Percentiles rank a stretch among this genome's conserved stretches.
Conservation (phyloP, 2,329 filamentous ascomycete genomes). For the Teratosphaeria zuluensis region DNA sequence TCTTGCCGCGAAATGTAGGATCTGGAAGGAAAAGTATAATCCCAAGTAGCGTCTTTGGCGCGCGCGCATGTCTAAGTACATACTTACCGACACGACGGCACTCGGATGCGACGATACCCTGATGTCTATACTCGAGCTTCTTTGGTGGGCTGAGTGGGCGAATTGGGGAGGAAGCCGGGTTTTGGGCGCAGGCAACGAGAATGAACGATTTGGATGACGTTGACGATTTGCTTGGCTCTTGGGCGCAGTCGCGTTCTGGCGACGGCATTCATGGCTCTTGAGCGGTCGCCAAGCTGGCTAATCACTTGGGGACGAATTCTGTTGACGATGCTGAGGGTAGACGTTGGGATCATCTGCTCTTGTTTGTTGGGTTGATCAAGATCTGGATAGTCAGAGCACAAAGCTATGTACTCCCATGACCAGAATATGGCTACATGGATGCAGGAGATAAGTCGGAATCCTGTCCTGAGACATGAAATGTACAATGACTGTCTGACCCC, state of each 20-base stretch:
- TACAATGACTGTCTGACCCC: background rate
- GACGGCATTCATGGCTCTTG: too few relatives aligned
- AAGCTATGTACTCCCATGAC: background rate
- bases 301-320: background rate
- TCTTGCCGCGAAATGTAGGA: slow-evolving; percentile 49
- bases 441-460: too few relatives aligned
- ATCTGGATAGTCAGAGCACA: background rate
- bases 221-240: background rate
- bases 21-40: slow-evolving; percentile 94
- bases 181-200: background rate
- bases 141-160: background rate
- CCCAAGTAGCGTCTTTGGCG: slow-evolving; percentile 11
- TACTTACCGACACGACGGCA: background rate
- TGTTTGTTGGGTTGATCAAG: too few relatives aligned
- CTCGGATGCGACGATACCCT: too few relatives aligned
- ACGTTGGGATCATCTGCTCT: background rate
- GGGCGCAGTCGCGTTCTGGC: background rate
- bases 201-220: background rate
- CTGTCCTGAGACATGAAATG: background rate
- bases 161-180: background rate
- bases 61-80: background rate
- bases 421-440: too few relatives aligned
- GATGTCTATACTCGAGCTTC: too few relatives aligned
- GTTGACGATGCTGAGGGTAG: too few relatives aligned
- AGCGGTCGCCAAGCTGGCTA: background rate